Percentiles rank a stretch among this genome's conserved stretches.
Evolutionary conservation across 345 rosid species (phyloP).

Genomic region (Citrus hindsii): DNA sequence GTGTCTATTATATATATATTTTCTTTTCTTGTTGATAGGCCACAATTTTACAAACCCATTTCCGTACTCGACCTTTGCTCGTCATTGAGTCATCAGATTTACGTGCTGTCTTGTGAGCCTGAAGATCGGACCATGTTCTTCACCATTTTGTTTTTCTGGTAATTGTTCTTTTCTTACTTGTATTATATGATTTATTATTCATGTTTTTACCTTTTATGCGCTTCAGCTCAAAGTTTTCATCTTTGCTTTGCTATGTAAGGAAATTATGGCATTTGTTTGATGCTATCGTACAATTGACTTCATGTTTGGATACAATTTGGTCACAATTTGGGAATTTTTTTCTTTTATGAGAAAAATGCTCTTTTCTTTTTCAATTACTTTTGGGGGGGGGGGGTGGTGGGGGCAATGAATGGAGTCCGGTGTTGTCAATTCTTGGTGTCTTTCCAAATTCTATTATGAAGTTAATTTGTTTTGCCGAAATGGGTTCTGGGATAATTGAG

Average conservation of each 20-base stretch:
- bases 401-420: not conserved
- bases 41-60: no score
- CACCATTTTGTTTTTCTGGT: constrained; percentile 9
- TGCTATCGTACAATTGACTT: not conserved
- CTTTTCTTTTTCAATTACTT: not conserved
- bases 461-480: not conserved
- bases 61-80: not conserved
- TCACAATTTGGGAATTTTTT: not conserved
- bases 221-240: not conserved
- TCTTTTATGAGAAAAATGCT: not conserved
- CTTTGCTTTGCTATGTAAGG: not conserved
- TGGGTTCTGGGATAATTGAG: not conserved
- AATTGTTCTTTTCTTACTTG: not conserved
- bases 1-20: not conserved
- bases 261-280: not conserved
- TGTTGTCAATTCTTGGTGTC: not conserved
- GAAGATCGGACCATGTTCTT: constrained; percentile 6
- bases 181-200: not conserved
- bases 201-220: not conserved
- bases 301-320: not conserved
- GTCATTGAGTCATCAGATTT: not conserved
- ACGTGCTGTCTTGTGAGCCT: not conserved
- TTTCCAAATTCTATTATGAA: not conserved
- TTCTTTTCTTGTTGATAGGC: not conserved
- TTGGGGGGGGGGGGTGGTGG: no score